Base-by-base conservation (phyloP, 768 basidiomycete genomes). In the Lactarius sp. region DNA sequence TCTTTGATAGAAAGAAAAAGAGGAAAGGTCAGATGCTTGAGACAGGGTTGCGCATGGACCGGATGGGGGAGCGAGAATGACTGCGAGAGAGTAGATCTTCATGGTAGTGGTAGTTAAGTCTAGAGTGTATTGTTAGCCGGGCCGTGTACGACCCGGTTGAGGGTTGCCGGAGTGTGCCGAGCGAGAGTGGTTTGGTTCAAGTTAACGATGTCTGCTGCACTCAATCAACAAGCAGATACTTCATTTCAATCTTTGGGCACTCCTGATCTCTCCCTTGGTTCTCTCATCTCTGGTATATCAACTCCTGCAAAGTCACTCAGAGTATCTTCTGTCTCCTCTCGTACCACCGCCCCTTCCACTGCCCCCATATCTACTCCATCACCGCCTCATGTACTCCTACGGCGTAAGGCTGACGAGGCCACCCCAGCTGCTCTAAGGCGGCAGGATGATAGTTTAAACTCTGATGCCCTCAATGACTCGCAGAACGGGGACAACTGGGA, bases 1-100 rank as follows among this genome's bases (percentile, higher is more conserved):
- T 66, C 83, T 80, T 77, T 97, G 94, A 76, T 95, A 97, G 80
- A 98, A 98, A 36, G 89, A 88, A 79, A 95, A 98, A 12, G 88
- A 88, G 33, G 88, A 90, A 14, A 98, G 82, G 72, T 98, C 96
- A 50, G 81, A 84, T 16, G 88, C 86, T 44, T 77, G 81, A 67
- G 80, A 79, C 36, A 98, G 84, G 37, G 86, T 74, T 5, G 82
- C 82, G n/a, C 82, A 79, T 16, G 87, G 74, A 16, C 85, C 83
- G 37, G 82, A 82, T 9, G 86, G 79, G 5, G 88, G 85, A 18
- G 87, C 82, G 57, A 86, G 80, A 53, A 91, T 72, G 41, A 97
- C 75, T 31, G 92, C 85, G 66, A 96, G 81, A 8, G 88, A 85
- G 73, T 81, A 94, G 69, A 97, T 81, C 84, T 94, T 97, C 92